phyloP scores from a whole-genome alignment of 2,329 filamentous ascomycete genomes.

The Calonectria crousiana region DNA sequence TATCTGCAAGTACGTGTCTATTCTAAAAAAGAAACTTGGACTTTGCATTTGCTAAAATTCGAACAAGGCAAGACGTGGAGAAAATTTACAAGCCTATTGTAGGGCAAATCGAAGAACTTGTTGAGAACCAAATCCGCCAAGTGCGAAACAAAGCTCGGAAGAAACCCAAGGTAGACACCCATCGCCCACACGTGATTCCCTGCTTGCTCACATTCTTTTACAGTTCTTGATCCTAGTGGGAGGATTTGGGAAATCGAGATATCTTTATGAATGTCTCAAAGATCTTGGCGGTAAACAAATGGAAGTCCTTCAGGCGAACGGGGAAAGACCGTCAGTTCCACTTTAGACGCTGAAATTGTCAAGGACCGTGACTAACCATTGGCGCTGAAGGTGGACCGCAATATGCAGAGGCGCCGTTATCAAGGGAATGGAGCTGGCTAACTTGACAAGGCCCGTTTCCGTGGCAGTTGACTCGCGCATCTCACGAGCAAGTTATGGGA shows the following conservation, averaged over 20 bases:
- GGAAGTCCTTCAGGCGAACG: conserved; percentile 48
- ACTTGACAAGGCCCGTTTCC: conserved; percentile 15
- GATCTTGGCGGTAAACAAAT: not conserved
- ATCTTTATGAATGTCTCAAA: conserved; percentile 44
- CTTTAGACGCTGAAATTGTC: not conserved
- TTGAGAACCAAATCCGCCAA: conserved; percentile 44
- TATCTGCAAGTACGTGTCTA: conserved; percentile 23
- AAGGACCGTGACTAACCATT: not conserved
- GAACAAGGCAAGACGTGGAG: not conserved
- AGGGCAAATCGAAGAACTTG: conserved; percentile 36
- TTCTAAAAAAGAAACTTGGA: not conserved
- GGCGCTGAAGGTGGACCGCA: conserved; percentile 48
- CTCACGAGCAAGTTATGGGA: conserved; percentile 47
- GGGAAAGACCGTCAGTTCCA: conserved; percentile 49
- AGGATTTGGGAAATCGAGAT: conserved; percentile 52
- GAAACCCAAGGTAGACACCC: conserved; percentile 44
- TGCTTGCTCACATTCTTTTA: not conserved
- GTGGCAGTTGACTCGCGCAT: conserved; percentile 43
- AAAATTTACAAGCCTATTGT: conserved; percentile 43
- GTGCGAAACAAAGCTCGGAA: conserved; percentile 36
- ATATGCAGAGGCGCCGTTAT: conserved; percentile 50
- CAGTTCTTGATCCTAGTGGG: conserved; percentile 56
- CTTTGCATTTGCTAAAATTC: not conserved
- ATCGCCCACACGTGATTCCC: not conserved
- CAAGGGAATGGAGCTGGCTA: conserved; percentile 36